phyloP scores from a whole-genome alignment of 805 yeast species.

The Yarrowia sp. region DNA sequence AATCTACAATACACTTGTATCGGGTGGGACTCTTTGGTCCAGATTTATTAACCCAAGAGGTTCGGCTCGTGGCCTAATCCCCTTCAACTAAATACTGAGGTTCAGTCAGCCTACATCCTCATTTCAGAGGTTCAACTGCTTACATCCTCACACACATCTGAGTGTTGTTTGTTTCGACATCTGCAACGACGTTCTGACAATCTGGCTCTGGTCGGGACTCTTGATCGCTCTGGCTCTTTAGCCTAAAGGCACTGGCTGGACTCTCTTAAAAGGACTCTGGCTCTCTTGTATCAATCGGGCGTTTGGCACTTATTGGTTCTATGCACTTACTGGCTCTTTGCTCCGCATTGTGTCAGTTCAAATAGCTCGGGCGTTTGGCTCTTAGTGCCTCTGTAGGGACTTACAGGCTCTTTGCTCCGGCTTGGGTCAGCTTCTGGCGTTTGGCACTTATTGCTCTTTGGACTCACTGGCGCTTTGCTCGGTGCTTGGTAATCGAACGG shows the following conservation, averaged over 20 bases:
- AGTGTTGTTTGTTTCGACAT: conserved; percentile 11
- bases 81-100: conserved; percentile 28
- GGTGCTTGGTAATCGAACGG: background rate
- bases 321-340: conserved; percentile 29
- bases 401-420: conserved; percentile 25
- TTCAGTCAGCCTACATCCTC: conserved; percentile 35
- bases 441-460: conserved; percentile 29
- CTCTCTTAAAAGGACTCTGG: background rate
- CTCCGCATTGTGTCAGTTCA: background rate
- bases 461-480: conserved; percentile 27
- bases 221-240: conserved; percentile 8
- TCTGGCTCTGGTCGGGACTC: conserved; percentile 5
- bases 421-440: background rate
- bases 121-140: conserved; percentile 29
- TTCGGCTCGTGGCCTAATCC: conserved; percentile 31
- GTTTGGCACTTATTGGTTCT: conserved; percentile 14
- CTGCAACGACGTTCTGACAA: conserved; percentile 5
- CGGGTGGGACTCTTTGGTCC: conserved; percentile 28
- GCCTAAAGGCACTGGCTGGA: background rate
- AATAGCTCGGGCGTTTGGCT: conserved; percentile 14
- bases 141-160: conserved; percentile 29
- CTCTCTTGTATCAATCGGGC: conserved; percentile 9
- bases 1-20: background rate
- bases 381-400: conserved; percentile 13
- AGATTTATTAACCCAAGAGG: conserved; percentile 31